Conservation (phyloP, 768 basidiomycete genomes). For the Clavulina sp. region DNA sequence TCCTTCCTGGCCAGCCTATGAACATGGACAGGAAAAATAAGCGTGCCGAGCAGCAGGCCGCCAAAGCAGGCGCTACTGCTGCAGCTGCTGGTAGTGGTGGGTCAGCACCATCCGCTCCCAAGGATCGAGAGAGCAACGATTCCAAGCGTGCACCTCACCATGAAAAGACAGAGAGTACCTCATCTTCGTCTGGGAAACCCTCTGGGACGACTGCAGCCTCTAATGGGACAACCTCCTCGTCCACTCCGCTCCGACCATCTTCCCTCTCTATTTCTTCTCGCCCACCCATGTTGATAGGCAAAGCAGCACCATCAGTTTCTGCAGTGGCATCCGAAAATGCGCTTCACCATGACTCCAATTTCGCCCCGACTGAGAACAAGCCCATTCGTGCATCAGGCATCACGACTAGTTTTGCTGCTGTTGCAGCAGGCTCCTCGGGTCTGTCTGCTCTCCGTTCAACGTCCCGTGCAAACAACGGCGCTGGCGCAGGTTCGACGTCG, state of each 20-base stretch:
- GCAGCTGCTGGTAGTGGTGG: neutral
- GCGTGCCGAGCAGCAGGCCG: slow-evolving; percentile 53
- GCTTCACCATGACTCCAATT: neutral
- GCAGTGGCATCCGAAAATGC: slow-evolving; percentile 16
- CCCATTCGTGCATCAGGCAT: neutral
- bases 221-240: neutral
- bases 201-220: neutral
- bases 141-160: neutral
- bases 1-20: slow-evolving; percentile 76
- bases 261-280: slow-evolving; percentile 3
- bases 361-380: neutral
- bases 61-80: neutral
- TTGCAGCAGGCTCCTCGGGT: neutral
- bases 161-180: neutral
- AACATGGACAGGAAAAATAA: slow-evolving; percentile 97
- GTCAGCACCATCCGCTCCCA: neutral
- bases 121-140: neutral
- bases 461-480: neutral
- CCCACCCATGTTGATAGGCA: slow-evolving; percentile 9
- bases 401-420: neutral
- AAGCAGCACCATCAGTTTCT: slow-evolving; percentile 9
- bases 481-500: too few relatives aligned
- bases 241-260: too few relatives aligned
- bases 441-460: neutral
- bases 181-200: neutral